Percentiles rank a stretch among this genome's conserved stretches.
phyloP scores from a whole-genome alignment of 306 rosid species.

The Cicer arietinum region DNA sequence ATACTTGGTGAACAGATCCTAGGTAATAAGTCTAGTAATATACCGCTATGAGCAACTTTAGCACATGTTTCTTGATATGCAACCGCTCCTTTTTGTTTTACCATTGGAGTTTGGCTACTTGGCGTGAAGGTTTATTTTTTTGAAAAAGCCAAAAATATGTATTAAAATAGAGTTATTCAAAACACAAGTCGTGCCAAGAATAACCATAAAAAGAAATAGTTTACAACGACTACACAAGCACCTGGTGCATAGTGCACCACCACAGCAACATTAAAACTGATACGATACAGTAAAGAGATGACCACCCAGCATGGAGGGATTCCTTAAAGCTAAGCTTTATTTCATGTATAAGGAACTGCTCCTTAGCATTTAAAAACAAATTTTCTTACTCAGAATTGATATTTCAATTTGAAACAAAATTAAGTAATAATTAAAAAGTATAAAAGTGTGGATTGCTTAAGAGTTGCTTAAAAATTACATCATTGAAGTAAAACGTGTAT shows the following conservation, averaged over 20 bases:
- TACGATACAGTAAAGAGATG: no score
- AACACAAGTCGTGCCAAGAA: no score
- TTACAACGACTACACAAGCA: no score
- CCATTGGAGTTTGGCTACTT: background rate
- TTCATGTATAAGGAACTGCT: background rate
- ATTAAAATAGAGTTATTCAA: no score
- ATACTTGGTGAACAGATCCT: conserved; percentile 3
- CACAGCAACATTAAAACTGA: no score
- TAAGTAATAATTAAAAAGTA: background rate
- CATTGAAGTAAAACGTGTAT: background rate
- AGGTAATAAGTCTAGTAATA: conserved; percentile 13
- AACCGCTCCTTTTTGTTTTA: background rate
- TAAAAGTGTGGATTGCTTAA: background rate
- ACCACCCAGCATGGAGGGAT: background rate
- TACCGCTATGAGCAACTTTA: background rate
- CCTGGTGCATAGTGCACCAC: no score
- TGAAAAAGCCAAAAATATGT: no score
- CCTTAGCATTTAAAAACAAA: background rate
- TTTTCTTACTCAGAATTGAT: background rate
- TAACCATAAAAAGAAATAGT: no score
- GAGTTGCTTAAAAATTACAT: background rate
- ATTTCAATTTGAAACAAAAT: background rate
- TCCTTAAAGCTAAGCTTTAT: background rate
- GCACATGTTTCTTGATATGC: background rate
- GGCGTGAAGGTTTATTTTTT: background rate